phyloP scores from a whole-genome alignment of 1,284 basidiomycete species.

The Hemileia vastatrix region DNA sequence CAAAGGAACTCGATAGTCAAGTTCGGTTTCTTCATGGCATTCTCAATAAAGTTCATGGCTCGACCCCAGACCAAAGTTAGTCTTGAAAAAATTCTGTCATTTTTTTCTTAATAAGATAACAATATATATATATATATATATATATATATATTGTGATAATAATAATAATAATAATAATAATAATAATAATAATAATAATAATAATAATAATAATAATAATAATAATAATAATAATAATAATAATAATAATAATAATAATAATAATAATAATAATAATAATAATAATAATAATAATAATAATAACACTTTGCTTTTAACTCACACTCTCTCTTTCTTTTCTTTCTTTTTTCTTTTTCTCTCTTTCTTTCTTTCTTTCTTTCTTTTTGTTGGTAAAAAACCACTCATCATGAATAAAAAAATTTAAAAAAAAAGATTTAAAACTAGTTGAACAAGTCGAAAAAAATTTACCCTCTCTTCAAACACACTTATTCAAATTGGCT shows the following conservation, averaged over 20 bases:
- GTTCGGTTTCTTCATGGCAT: neutral
- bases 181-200: no score
- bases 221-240: no score
- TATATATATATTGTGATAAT: no score
- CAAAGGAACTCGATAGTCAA: neutral
- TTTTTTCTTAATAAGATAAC: neutral
- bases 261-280: no score
- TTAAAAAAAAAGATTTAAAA: neutral
- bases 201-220: no score
- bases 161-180: no score
- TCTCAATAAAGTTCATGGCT: neutral
- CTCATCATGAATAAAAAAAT: no score
- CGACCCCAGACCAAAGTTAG: neutral
- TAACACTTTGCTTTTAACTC: neutral
- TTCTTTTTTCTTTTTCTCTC: neutral
- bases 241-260: no score
- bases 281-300: neutral
- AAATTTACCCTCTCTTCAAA: neutral
- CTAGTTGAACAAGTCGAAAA: neutral
- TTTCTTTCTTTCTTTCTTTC: no score
- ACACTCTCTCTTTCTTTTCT: neutral
- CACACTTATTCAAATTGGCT: neutral
- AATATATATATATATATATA: no score
- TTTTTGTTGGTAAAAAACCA: no score
- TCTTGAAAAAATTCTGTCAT: neutral